Conservation (phyloP, 2,329 filamentous ascomycete genomes). For the Penicillium sp. region DNA sequence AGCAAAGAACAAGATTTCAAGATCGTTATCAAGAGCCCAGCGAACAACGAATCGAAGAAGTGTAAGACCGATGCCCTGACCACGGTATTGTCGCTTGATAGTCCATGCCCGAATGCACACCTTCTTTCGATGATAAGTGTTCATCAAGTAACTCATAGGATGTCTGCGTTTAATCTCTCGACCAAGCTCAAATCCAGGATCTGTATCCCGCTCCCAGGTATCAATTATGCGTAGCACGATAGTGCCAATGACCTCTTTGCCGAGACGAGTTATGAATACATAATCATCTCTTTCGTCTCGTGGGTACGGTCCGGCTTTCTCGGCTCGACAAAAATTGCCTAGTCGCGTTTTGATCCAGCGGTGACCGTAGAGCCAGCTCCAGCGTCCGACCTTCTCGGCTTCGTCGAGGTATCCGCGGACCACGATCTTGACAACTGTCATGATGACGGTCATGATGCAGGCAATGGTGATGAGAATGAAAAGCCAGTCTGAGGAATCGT, state of each 20-base stretch:
- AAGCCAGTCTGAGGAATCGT: slow-evolving; percentile 27
- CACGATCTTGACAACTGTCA: slow-evolving; percentile 46
- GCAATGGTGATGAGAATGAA: slow-evolving; percentile 36
- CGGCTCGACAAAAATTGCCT: neutral
- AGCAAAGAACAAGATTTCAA: slow-evolving; percentile 68
- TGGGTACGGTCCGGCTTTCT: neutral
- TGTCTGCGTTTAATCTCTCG: no score
- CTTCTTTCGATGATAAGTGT: neutral
- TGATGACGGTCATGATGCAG: slow-evolving; percentile 62
- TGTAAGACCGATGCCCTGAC: slow-evolving; percentile 68
- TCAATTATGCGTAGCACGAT: slow-evolving; percentile 54
- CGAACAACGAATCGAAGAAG: slow-evolving; percentile 71
- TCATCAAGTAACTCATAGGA: no score
- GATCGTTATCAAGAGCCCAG: slow-evolving; percentile 65
- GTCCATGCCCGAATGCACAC: slow-evolving; percentile 76
- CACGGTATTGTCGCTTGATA: slow-evolving; percentile 65
- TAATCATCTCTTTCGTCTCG: neutral
- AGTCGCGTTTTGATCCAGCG: neutral
- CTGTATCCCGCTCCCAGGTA: slow-evolving; percentile 6
- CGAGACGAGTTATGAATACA: slow-evolving; percentile 31
- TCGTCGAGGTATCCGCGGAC: neutral
- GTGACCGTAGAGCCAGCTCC: neutral
- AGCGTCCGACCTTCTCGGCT: neutral
- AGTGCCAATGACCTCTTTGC: slow-evolving; percentile 67
- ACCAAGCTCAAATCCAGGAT: neutral